These are phyloP conservation scores for Corchorus olitorius DNA, from an alignment of 345 rosid species.

Conservation along the genomic window DNA sequence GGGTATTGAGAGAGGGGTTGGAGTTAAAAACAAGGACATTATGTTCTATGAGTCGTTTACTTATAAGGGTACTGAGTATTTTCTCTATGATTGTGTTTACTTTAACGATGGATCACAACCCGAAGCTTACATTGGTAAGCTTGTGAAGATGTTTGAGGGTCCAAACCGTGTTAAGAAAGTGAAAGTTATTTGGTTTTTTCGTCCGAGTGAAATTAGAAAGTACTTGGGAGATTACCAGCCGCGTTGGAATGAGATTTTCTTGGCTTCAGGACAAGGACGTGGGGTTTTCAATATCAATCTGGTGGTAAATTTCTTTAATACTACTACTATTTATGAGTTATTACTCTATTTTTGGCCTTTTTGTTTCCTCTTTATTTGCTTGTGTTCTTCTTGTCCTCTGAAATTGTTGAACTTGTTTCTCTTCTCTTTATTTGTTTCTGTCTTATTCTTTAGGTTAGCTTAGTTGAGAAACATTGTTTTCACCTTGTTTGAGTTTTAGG, in stretches of 20 bases:
- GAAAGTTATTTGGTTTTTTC: constrained; percentile 60
- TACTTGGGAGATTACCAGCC: constrained; percentile 47
- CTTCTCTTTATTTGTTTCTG: not conserved
- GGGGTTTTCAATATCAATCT: constrained; percentile 43
- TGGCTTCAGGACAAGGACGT: constrained; percentile 56
- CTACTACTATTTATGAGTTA: not conserved
- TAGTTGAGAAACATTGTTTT: not conserved
- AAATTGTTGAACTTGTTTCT: not conserved
- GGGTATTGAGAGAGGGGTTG: constrained; percentile 38
- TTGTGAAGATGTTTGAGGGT: constrained; percentile 48
- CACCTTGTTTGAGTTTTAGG: not conserved
- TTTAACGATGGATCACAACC: constrained; percentile 17
- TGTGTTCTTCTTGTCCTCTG: not conserved
- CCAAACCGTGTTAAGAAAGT: constrained; percentile 38
- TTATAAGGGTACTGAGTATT: constrained; percentile 40
- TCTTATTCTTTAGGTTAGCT: not conserved
- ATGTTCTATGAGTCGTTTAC: constrained; percentile 46
- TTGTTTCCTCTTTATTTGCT: constrained; percentile 1
- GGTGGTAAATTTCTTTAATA: constrained; percentile 38
- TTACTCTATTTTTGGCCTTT: not conserved
- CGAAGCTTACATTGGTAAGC: constrained; percentile 55
- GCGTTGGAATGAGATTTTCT: constrained; percentile 55
- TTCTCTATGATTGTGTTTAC: constrained; percentile 47
- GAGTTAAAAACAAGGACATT: constrained; percentile 22
- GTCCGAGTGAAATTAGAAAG: constrained; percentile 47